Conservation (phyloP, 1,284 basidiomycete species). For the Heliocybe sulcata region DNA sequence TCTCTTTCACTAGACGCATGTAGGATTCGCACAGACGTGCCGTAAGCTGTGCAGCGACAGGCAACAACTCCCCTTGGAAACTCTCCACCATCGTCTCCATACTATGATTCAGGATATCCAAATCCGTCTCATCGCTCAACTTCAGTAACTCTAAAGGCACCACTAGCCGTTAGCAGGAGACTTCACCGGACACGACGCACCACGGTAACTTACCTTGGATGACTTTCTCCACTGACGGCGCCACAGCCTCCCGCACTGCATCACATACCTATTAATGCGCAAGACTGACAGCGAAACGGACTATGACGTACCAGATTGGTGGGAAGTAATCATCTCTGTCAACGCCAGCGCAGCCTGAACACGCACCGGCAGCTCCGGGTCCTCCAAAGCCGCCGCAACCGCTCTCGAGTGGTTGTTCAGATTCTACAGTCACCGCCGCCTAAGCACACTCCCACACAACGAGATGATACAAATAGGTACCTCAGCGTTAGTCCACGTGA, state of each 20-base stretch:
- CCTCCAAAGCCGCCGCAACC: constrained; percentile 57
- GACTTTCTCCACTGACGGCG: constrained; percentile 79
- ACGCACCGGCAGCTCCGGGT: constrained; percentile 76
- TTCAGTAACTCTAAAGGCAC: constrained; percentile 66
- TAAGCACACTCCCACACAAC: background rate
- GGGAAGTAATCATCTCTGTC: constrained; percentile 67
- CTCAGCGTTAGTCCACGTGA: constrained; percentile 61
- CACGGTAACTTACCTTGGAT: constrained; percentile 61
- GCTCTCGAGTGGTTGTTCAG: constrained; percentile 58
- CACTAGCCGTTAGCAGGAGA: background rate
- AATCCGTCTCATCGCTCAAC: constrained; percentile 83
- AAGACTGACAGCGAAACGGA: background rate
- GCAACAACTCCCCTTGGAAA: constrained; percentile 80
- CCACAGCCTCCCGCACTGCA: constrained; percentile 64
- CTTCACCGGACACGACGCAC: background rate
- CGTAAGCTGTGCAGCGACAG: constrained; percentile 81
- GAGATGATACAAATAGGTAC: no score
- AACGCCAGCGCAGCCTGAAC: constrained; percentile 81
- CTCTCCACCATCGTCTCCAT: constrained; percentile 85
- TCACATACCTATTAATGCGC: background rate
- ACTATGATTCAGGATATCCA: constrained; percentile 77
- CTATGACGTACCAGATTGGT: constrained; percentile 47
- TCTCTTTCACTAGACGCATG: constrained; percentile 68
- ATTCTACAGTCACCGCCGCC: constrained; percentile 31
- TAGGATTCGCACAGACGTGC: constrained; percentile 81